These are phyloP conservation scores for Euptelea pleiosperma DNA, from an alignment of 164 flowering plant species.

Conservation along the genomic window DNA sequence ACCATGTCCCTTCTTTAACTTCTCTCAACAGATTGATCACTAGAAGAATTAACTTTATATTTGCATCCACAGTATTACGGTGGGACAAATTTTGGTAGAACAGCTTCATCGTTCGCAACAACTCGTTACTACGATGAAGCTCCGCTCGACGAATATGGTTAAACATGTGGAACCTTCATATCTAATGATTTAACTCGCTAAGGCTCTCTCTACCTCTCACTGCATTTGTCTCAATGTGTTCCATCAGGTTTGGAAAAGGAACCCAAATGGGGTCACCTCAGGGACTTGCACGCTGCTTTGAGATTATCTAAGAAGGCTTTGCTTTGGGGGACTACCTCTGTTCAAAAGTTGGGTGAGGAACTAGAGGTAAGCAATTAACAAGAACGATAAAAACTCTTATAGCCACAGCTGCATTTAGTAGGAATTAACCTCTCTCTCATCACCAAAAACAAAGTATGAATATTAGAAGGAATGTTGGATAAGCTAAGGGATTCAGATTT, in stretches of 20 bases:
- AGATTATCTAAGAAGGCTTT: slow-evolving; percentile 66
- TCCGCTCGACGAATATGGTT: slow-evolving; percentile 82
- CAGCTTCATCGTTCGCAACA: slow-evolving; percentile 51
- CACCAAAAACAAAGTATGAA: neutral
- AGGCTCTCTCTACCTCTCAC: neutral
- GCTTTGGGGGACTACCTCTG: slow-evolving; percentile 44
- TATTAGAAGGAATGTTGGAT: neutral
- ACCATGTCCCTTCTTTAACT: too few relatives aligned
- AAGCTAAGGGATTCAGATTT: slow-evolving; percentile 5
- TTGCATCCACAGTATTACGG: slow-evolving; percentile 56
- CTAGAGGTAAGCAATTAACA: slow-evolving; percentile 42
- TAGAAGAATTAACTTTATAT: neutral
- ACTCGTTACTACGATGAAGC: slow-evolving; percentile 88
- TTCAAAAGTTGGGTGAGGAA: slow-evolving; percentile 23
- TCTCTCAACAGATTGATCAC: neutral
- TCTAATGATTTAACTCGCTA: neutral
- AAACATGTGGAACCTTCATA: neutral
- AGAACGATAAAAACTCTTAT: neutral
- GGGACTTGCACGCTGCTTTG: slow-evolving; percentile 74
- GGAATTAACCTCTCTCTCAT: too few relatives aligned
- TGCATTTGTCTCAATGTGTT: neutral
- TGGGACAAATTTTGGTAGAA: slow-evolving; percentile 77
- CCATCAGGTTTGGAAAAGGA: slow-evolving; percentile 58
- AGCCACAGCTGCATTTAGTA: too few relatives aligned
- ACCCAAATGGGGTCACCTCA: slow-evolving; percentile 85